A percentile compares a stretch with the other conserved stretches of the same genome.
phyloP scores from a whole-genome alignment of 2,329 filamentous ascomycete species.

The Cladobotryum protrusum region DNA sequence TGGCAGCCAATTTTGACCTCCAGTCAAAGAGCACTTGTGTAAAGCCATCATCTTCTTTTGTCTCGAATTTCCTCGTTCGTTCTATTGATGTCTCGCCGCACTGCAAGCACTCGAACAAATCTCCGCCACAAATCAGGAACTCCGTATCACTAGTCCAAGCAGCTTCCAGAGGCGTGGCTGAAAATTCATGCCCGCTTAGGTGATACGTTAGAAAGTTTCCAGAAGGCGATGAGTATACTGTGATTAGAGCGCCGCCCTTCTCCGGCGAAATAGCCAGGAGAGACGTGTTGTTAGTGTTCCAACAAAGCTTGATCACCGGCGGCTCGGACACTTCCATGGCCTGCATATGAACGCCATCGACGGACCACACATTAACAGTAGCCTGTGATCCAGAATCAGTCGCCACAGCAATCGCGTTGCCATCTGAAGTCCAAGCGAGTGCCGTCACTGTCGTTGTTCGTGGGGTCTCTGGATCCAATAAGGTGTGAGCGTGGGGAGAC shows the following conservation, averaged over 20 bases:
- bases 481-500: slow-evolving; percentile 29
- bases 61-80: slow-evolving; percentile 44
- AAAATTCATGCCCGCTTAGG: slow-evolving; percentile 45
- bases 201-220: slow-evolving; percentile 42
- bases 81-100: slow-evolving; percentile 42
- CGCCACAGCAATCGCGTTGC: slow-evolving; percentile 50
- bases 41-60: slow-evolving; percentile 47
- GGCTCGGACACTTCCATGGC: slow-evolving; percentile 52
- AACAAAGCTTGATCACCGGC: slow-evolving; percentile 56
- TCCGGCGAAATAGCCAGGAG: slow-evolving; percentile 53
- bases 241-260: slow-evolving; percentile 48
- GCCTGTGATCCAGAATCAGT: slow-evolving; percentile 47
- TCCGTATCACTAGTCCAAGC: slow-evolving; percentile 54
- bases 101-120: slow-evolving; percentile 43
- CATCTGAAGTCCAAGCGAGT: slow-evolving; percentile 55
- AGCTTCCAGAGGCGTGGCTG: slow-evolving; percentile 48
- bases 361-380: slow-evolving; percentile 51
- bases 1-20: slow-evolving; percentile 48
- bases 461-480: slow-evolving; percentile 50
- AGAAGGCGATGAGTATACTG: slow-evolving; percentile 42
- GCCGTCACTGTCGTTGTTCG: slow-evolving; percentile 49
- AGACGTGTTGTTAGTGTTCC: slow-evolving; percentile 51
- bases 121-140: slow-evolving; percentile 54
- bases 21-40: slow-evolving; percentile 52
- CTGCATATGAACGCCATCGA: slow-evolving; percentile 46